Evolutionary conservation across 495 filamentous ascomycete species (phyloP), one percentile per base, ranked within the genome.

Genomic region (Pyrenula massariospora): DNA sequence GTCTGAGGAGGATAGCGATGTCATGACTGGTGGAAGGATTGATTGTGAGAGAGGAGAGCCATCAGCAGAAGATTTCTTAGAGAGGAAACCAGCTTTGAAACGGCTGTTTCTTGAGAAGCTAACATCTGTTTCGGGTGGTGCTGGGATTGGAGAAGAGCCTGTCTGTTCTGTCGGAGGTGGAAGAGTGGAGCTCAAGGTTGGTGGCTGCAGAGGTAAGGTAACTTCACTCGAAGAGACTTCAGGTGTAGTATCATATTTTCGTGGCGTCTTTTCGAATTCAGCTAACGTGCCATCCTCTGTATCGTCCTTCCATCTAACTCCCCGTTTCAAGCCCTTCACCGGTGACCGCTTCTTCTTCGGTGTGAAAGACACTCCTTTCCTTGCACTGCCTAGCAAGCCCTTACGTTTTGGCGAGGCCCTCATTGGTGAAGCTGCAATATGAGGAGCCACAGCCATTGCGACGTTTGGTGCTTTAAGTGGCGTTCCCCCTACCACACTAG

Each of bases 261-360:
- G 76, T 23, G 90, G 92, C 2, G 91, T 94, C 70, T 88, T 88
- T 65, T 91, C 85, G 59, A 90, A 95, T 63, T 96, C 92, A 55
- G 88, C 88, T 24, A 96, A 71, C 25, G 84, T 78, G 10, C 89
- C 89, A 63, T 96, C 86, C 24, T 83, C 80, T 54, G 87, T 87
- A 62, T 97, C 93, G 65, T 98, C 93, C 51, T 87, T 84, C 94
- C 94, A 98, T 55, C 91, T 79, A 12, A 98, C 93, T 42, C 79
- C 81, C 62, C 88, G 77, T 73, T 95, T 93, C 19, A 66, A 56
- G 23, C 70, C 59, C 58, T 84, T 85, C 11, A 60, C 62, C 24
- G 83, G 77, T 0, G 73, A 71, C 22, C 19, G 8, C 64, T 80
- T 87, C 73, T 93, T 93, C 75, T 88, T 92, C 0, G 88, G 88